Conservation (phyloP, 306 rosid species). For the Ceratonia siliqua region DNA sequence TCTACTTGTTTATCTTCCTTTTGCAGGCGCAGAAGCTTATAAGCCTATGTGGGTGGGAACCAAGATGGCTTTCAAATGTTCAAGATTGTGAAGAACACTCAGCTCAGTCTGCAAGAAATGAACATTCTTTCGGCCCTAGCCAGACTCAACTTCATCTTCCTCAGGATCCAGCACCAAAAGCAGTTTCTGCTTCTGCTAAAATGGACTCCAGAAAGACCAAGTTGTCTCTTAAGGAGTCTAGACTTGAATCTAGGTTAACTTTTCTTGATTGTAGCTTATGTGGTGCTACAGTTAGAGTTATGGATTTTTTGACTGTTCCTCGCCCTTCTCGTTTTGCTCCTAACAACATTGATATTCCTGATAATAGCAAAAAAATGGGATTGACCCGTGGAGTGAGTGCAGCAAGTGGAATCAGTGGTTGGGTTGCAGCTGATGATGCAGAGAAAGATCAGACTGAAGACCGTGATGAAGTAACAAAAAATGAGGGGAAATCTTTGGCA, state of each 20-base stretch:
- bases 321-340: constrained; percentile 79
- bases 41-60: constrained; percentile 99
- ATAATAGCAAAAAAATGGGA: constrained; percentile 86
- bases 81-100: constrained; percentile 99
- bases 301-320: constrained; percentile 77
- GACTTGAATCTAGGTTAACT: constrained; percentile 73
- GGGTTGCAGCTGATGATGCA: constrained; percentile 84
- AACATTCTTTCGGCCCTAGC: constrained; percentile 71
- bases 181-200: constrained; percentile 73
- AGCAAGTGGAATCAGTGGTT: constrained; percentile 97
- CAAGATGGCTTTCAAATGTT: constrained; percentile 86
- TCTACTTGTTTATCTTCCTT: constrained; percentile 35
- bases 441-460: constrained; percentile 91
- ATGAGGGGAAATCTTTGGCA: constrained; percentile 51
- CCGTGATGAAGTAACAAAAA: constrained; percentile 93
- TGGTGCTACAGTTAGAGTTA: constrained; percentile 86
- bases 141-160: constrained; percentile 69
- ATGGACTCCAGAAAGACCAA: constrained; percentile 76
- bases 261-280: constrained; percentile 93
- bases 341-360: constrained; percentile 76
- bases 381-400: constrained; percentile 98
- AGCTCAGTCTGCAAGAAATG: constrained; percentile 98
- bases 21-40: constrained; percentile 93
- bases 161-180: constrained; percentile 75
- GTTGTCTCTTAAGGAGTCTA: constrained; percentile 63